phyloP scores from a whole-genome alignment of 2,329 filamentous ascomycete species.

The Penicillium sp. region DNA sequence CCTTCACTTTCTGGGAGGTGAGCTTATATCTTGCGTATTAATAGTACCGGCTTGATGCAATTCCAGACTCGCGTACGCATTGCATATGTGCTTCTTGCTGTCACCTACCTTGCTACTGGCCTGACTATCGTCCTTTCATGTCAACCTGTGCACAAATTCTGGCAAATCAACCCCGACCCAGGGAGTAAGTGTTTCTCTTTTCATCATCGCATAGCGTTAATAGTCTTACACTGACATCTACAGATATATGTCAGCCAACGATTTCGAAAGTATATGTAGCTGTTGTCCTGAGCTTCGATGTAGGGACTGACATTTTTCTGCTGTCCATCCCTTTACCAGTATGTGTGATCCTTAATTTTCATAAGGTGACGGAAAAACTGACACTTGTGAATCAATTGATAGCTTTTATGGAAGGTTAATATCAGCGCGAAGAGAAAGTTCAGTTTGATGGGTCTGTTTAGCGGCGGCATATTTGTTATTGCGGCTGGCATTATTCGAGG shows the following conservation, averaged over 20 bases:
- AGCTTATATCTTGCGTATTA: not conserved
- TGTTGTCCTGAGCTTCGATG: conserved; percentile 48
- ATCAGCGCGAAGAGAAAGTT: conserved; percentile 48
- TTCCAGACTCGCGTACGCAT: conserved; percentile 45
- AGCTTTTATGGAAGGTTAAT: conserved; percentile 52
- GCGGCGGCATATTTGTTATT: conserved; percentile 52
- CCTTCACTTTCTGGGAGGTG: not conserved
- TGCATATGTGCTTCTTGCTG: conserved; percentile 46
- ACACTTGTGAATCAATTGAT: conserved; percentile 22
- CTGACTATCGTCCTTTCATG: conserved; percentile 52
- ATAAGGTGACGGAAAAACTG: not conserved
- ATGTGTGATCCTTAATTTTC: conserved; percentile 9
- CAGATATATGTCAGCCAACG: conserved; percentile 46
- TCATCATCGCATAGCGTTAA: not conserved
- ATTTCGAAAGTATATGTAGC: conserved; percentile 46
- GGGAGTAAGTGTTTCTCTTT: conserved; percentile 42
- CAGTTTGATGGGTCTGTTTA: conserved; percentile 50
- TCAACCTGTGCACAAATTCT: conserved; percentile 51
- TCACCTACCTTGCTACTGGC: conserved; percentile 46
- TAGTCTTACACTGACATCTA: not conserved
- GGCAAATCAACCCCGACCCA: conserved; percentile 57
- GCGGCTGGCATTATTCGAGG: conserved; percentile 51
- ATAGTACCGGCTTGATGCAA: conserved; percentile 34
- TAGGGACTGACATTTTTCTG: conserved; percentile 55
- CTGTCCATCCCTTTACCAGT: conserved; percentile 56